These are phyloP conservation scores for Apiospora saccharicola DNA, from an alignment of 2,329 filamentous ascomycete genomes.

Conservation along the genomic window DNA sequence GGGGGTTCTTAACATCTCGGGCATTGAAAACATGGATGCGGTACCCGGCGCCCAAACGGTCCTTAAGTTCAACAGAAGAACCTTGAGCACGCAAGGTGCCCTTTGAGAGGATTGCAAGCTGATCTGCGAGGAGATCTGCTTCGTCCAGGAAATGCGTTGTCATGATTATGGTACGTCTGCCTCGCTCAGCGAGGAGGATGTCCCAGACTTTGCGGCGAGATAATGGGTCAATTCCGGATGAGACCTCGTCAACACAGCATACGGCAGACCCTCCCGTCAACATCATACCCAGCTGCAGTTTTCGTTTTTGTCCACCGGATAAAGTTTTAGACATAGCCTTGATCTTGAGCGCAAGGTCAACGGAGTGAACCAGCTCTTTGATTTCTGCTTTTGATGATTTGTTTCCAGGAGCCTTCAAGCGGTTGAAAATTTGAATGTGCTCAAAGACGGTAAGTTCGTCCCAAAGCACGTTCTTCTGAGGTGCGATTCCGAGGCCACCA, in stretches of 20 bases:
- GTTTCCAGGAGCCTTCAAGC: constrained; percentile 71
- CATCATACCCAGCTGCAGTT: constrained; percentile 94
- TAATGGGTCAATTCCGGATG: constrained; percentile 85
- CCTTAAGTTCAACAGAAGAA: constrained; percentile 86
- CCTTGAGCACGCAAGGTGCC: constrained; percentile 83
- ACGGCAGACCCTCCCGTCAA: constrained; percentile 87
- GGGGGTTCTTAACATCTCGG: constrained; percentile 54
- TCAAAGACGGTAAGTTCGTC: constrained; percentile 86
- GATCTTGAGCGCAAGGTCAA: constrained; percentile 80
- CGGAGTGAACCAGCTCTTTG: constrained; percentile 67
- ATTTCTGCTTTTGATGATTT: constrained; percentile 66
- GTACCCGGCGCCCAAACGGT: constrained; percentile 83
- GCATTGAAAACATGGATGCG: constrained; percentile 76
- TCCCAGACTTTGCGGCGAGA: constrained; percentile 93
- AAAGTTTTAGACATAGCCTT: constrained; percentile 77
- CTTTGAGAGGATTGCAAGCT: constrained; percentile 87
- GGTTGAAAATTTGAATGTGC: constrained; percentile 85
- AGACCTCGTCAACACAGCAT: constrained; percentile 92
- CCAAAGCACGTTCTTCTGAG: constrained; percentile 95
- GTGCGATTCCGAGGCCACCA: constrained; percentile 84
- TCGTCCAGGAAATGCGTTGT: constrained; percentile 96
- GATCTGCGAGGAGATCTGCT: constrained; percentile 86
- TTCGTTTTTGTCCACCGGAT: constrained; percentile 90
- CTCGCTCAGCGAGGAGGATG: constrained; percentile 85
- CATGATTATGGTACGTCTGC: constrained; percentile 80